Evolutionary conservation across 2,329 filamentous ascomycete species (phyloP), one percentile per base, ranked within the genome.

Genomic region (Xylaria sp.): DNA sequence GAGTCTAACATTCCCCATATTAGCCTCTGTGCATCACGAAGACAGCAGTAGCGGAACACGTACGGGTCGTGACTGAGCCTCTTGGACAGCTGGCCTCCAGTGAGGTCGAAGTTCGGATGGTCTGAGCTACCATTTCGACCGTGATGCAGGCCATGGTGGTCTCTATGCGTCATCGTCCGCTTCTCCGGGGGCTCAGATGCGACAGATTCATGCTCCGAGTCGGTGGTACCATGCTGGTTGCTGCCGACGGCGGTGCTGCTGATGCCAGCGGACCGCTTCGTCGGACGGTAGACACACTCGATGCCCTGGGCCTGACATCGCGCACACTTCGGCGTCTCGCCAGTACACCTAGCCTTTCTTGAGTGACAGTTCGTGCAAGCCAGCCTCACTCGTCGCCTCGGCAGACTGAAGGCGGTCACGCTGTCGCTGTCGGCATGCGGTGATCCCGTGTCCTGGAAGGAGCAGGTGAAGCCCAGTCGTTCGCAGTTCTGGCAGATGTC

Each of bases 361-460:
- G 85, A 84, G 71, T 89, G 87, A 76, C 87, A 89, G 74, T 84
- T 87, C 74, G 85, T 82, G 73, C 87, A 89, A 34, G 87, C 87
- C 76, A 87, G 83, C 54, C 86, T 83, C 52, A 88, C 87, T 25
- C 87, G 85, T 46, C 87, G 83, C 50, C 86, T 80, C 7, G 87
- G 84, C 60, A 87, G 75, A n/a, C 81, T 79, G 59, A 83, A 82
- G 55, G 81, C 76, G 13, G 82, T 81, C 37, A 81, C 73, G 63
- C 81, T 76, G 62, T 79, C 78, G 64, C 73, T 72, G 64, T 79
- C 77, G 68, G 70, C 75, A 70, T 78, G 78, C 28, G 75, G 80
- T 37, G 76, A 80, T 50, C 70, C 80, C 56, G 78, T 80, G 63
- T 87, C 85, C 68, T 87, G 85, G 74, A 88, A 89, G 8, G 86